Conservation (phyloP, 2,329 filamentous ascomycete genomes). For the Fusarium nodosum region DNA sequence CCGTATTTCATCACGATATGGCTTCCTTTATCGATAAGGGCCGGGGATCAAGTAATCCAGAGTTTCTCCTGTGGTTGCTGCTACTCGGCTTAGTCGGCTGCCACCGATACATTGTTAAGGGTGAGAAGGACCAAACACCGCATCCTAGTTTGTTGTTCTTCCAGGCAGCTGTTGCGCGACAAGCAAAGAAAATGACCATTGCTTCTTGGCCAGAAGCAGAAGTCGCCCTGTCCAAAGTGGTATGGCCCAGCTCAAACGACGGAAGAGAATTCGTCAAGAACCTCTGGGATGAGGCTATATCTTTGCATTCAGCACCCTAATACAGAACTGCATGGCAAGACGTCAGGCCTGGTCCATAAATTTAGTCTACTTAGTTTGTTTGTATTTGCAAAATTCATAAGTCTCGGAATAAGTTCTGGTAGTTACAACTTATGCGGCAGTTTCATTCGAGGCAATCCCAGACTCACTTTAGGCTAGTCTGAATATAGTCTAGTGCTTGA, state of each 20-base stretch:
- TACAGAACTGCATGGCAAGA: not conserved
- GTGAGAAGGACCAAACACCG: not conserved
- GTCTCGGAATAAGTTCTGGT: no score
- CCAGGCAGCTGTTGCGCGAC: not conserved
- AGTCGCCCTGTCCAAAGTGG: not conserved
- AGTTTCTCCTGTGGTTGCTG: not conserved
- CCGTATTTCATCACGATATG: conserved; percentile 1
- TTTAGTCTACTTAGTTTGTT: no score
- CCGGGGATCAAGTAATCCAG: not conserved
- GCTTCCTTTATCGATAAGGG: not conserved
- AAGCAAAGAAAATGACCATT: not conserved
- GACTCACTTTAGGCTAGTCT: not conserved
- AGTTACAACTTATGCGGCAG: no score
- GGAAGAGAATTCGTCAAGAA: not conserved
- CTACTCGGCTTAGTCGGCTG: not conserved
- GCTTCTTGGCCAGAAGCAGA: conserved; percentile 5
- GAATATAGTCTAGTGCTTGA: not conserved
- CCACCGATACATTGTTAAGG: rapidly evolving
- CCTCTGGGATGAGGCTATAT: conserved; percentile 15
- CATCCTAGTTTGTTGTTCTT: not conserved
- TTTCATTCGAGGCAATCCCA: not conserved
- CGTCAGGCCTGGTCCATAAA: no score
- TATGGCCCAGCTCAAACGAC: not conserved
- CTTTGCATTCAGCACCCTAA: not conserved
- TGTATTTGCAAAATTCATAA: no score